Base-by-base conservation (phyloP, 805 yeast species). In the Hanseniaspora thailandica region DNA sequence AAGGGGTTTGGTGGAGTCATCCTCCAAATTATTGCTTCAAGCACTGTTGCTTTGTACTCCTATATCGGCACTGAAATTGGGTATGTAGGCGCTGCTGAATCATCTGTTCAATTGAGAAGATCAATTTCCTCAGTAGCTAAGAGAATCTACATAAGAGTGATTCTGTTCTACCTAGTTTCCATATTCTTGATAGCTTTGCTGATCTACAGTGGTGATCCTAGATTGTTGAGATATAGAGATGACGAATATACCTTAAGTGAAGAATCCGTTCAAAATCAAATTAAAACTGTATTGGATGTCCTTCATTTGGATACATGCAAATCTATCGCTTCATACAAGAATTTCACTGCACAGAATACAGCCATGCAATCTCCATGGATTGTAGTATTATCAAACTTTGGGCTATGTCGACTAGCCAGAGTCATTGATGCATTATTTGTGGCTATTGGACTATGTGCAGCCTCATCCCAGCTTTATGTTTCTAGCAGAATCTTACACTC, bases 41-140 rank as follows among this genome's bases (percentile, higher is more conserved):
- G 78, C 1, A 68, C 79, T 51, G 77, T 79, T 20, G 78, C 86
- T 0, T 71, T 83, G 0, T 85, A 81, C 62, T 82, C 90, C 0
- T 85, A 82, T 61, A 77, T 81, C 45, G 93, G 93, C 0, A 81
- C 87, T 1, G 93, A 84, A 58, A 80, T 81, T 58, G 88, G 85
- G 17, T 78, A 84, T 56, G 77, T 84, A 52, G 88, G 89, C 2
- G 87, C 89, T 1, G 83, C 87, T 64, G 94, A 84, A 64, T 45
- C 51, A 4, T 83, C 87, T 17, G 71, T 81, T 58, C 81, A 82
- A 56, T 90, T 93, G 5, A 70, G 90, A 58, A 77, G 73, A 56
- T 80, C 89, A 0, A 70, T 84, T 15, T 89, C 90, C 1, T 72
- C 80, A 15, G 89, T 88, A 1, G 81, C 89, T 1, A 78, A 73